A percentile compares a stretch with the other conserved stretches of the same genome.
Evolutionary conservation across 306 rosid species (phyloP).

Genomic region (Betula pendula): DNA sequence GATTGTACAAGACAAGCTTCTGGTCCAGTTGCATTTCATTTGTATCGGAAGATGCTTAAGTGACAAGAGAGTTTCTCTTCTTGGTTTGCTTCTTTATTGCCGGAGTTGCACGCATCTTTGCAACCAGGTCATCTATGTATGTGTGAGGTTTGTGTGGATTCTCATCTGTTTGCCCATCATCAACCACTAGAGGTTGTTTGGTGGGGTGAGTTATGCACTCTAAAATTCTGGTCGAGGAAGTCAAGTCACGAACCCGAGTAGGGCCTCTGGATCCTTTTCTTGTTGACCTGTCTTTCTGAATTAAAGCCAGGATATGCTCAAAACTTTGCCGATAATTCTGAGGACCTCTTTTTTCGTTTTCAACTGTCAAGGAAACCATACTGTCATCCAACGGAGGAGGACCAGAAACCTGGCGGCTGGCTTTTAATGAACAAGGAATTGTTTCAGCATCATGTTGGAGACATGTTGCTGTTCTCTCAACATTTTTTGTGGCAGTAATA

Average conservation of each 20-base stretch:
- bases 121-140: constrained; percentile 45
- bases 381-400: constrained; percentile 31
- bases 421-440: constrained; percentile 36
- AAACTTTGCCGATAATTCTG: constrained; percentile 32
- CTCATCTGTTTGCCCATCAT: constrained; percentile 26
- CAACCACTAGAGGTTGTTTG: constrained; percentile 22
- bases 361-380: constrained; percentile 24
- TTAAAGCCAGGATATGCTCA: constrained; percentile 28
- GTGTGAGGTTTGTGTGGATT: constrained; percentile 33
- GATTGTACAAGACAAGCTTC: constrained; percentile 32
- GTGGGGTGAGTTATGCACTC: constrained; percentile 30
- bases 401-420: constrained; percentile 31
- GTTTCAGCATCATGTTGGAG: constrained; percentile 27
- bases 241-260: constrained; percentile 32
- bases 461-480: constrained; percentile 18
- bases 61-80: constrained; percentile 36
- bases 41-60: constrained; percentile 34
- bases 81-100: constrained; percentile 55
- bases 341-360: constrained; percentile 11
- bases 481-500: constrained; percentile 27
- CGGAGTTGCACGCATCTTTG: constrained; percentile 33
- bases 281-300: constrained; percentile 37
- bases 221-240: constrained; percentile 39
- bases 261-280: constrained; percentile 60
- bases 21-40: constrained; percentile 33